Evolutionary conservation across 768 basidiomycete species (phyloP), one percentile per base, ranked within the genome.

Genomic region (Naganishia antarctica): DNA sequence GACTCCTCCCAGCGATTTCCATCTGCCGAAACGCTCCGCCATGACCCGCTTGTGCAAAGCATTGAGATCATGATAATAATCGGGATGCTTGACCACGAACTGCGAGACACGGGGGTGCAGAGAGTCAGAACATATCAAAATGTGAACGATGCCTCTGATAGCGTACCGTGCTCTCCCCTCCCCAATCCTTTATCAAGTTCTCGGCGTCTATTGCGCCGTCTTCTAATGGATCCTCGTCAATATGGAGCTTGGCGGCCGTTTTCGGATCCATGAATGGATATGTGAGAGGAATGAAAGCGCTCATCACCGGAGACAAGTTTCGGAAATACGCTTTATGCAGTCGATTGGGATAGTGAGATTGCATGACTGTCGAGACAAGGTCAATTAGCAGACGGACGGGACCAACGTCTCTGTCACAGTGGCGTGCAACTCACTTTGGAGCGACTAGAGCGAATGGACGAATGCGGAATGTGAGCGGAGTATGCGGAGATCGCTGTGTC

Each of bases 201-300:
- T 57, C 21, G 7, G 32, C 53, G 13, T 57, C 53, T 6, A 57
- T 40, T 21, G 48, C 44, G 15, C 63, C 63, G 8, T 58, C 26
- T 26, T 46, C 28, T 12, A 64, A 8, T 1, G 63, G 63, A 46
- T 64, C 63, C n/a, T 41, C 25, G 7, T 59, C 63, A 18, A 64
- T 45, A n/a, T 47, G 15, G 15, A 64, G 8, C 44, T 64, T 64
- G 15, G 51, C 44, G 23, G 48, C 44, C 16, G 63, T 64, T 34
- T 53, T 37, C 18, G 63, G 43, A 40, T 64, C 63, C 51, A 64
- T 50, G 63, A 64, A 64, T 12, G 63, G 51, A 34, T 64, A 64
- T n/a, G 63, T 59, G 18, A 57, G 46, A 32, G 51, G 63, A 28
- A 64, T 43, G 23, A 64, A 64, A 21, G 63, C 43, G 21, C 51